A percentile compares a stretch with the other conserved stretches of the same genome.
Evolutionary conservation across 176 grass and related monocot species (phyloP).

Genomic region (Rhynchospora breviuscula): DNA sequence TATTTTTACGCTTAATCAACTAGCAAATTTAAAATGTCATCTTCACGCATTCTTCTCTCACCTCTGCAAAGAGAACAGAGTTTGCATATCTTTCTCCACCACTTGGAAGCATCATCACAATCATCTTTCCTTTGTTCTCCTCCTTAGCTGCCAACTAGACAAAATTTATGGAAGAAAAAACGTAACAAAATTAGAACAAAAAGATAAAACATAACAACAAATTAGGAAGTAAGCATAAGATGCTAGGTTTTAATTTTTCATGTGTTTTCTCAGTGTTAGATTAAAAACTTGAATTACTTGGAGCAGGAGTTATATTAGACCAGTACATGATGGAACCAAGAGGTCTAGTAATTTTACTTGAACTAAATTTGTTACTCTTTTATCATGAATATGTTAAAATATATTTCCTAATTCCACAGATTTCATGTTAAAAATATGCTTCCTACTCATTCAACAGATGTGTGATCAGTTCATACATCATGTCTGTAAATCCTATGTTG

Average conservation of each 20-base stretch:
- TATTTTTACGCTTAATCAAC: background rate
- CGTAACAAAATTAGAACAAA: no score
- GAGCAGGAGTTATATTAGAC: background rate
- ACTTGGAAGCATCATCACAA: conserved; percentile 63
- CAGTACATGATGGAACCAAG: background rate
- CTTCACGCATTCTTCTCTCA: conserved; percentile 53
- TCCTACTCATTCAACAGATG: background rate
- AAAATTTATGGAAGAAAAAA: background rate
- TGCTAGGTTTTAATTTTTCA: background rate
- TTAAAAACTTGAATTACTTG: background rate
- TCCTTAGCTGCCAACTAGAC: conserved; percentile 43
- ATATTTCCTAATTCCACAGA: background rate
- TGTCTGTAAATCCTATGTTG: background rate
- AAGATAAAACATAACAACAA: background rate
- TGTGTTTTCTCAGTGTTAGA: background rate
- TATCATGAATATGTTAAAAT: background rate
- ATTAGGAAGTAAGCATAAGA: background rate
- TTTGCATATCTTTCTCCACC: conserved; percentile 56
- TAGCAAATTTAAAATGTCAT: conserved; percentile 45
- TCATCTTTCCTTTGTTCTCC: conserved; percentile 61
- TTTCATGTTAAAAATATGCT: no score
- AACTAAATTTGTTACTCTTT: background rate
- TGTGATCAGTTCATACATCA: no score
- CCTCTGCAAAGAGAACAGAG: conserved; percentile 47
- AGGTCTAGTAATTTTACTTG: background rate